phyloP scores from a whole-genome alignment of 257 asterid genomes.

The Henckelia pumila region DNA sequence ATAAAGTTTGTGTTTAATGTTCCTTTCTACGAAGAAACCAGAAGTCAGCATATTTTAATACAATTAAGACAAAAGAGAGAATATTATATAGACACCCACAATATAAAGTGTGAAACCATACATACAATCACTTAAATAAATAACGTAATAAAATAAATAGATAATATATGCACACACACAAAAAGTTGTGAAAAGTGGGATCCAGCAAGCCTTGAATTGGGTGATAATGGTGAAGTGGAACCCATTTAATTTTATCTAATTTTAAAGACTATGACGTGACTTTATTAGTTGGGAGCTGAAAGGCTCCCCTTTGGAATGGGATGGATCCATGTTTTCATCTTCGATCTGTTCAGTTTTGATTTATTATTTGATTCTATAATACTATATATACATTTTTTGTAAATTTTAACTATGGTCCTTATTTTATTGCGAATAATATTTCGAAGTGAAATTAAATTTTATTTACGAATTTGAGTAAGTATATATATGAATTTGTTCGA shows the following conservation, averaged over 20 bases:
- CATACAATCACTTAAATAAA: no score
- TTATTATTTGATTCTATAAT: not conserved
- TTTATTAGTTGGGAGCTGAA: conserved; percentile 52
- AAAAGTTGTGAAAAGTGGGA: conserved; percentile 10
- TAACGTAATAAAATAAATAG: no score
- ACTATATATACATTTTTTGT: no score
- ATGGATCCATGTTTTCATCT: conserved; percentile 58
- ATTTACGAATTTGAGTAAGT: no score
- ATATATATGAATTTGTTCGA: no score
- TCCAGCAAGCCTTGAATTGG: conserved; percentile 27
- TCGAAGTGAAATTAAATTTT: no score
- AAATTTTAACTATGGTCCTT: no score
- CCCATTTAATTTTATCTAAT: conserved; percentile 28
- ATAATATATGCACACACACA: no score
- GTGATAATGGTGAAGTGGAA: conserved; percentile 25
- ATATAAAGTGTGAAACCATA: no score
- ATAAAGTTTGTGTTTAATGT: conserved; percentile 18
- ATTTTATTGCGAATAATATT: no score
- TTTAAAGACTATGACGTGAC: conserved; percentile 51
- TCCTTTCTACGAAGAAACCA: conserved; percentile 23
- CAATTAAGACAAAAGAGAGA: not conserved
- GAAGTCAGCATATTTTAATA: conserved; percentile 14
- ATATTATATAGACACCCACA: no score
- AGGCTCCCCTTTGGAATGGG: conserved; percentile 46
- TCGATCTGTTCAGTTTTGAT: conserved; percentile 17